phyloP scores from a whole-genome alignment of 2,329 filamentous ascomycete species.

The Fusarium sp. region DNA sequence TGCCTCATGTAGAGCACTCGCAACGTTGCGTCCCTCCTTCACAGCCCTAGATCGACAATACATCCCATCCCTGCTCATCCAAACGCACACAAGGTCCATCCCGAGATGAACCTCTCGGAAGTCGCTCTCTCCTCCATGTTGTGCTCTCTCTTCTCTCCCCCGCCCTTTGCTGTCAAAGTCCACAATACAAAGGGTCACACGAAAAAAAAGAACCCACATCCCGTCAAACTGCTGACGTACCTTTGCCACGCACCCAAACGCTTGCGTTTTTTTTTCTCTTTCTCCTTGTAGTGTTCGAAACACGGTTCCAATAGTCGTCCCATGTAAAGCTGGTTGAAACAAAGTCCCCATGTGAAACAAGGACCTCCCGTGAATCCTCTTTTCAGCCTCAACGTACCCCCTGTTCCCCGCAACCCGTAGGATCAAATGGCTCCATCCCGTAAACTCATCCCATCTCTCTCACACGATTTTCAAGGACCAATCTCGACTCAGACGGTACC shows the following conservation, averaged over 20 bases:
- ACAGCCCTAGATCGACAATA: not conserved
- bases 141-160: not conserved
- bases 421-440: not conserved
- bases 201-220: not conserved
- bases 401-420: constrained; percentile 3
- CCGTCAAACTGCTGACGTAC: not conserved
- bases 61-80: not conserved
- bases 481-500: not conserved
- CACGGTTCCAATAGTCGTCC: not conserved
- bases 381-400: not conserved
- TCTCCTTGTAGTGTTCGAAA: not conserved
- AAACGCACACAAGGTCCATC: not conserved
- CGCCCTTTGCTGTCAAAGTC: not conserved
- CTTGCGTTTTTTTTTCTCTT: not conserved
- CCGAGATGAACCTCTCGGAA: not conserved
- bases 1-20: not conserved
- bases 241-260: not conserved
- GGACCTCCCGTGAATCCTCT: not conserved
- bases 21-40: not conserved
- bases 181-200: not conserved
- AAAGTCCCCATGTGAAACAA: constrained; percentile 21
- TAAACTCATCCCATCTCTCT: not conserved
- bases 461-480: not conserved
- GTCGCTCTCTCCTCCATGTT: not conserved
- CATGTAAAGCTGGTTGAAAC: not conserved